Base-by-base conservation (phyloP, 2,329 filamentous ascomycete genomes). In the Venturiaceae sp. region DNA sequence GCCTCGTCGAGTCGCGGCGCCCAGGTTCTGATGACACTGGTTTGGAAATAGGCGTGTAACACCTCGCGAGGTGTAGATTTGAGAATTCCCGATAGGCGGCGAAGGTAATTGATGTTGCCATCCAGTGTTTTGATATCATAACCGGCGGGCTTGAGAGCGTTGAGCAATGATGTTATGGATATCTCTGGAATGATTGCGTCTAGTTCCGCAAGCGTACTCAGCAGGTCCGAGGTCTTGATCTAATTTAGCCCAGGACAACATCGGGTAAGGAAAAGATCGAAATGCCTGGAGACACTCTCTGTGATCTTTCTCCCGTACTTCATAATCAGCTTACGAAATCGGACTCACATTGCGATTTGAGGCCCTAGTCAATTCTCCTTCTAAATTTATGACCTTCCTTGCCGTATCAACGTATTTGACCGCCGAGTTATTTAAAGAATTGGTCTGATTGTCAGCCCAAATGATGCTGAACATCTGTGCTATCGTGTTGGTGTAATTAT, bases 21-120 rank as follows among this genome's bases (percentile, higher is more conserved):
- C 23, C 19, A 34, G 36, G 5, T 34, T 7, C 19, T 58, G 14
- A 58, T 52, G 26, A 58, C 23, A 7, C 30, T 39, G n/a, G 8
- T 52, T 16, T 36, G 28, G 60, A 88, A 76, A 65, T 84, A 88
- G n/a, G 77, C 74, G 61, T 83, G 78, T 2, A 89, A 66, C 0
- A 81, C 77, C 44, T 84, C 79, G 53, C 76, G 74, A 0, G 80
- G 69, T 1, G 82, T 82, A 2, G 77, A 70, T 1, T 75, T 69
- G 26, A 90, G 64, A 39, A 86, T 79, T 1, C 72, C 66, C 5
- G 82, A 80, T 1, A 88, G 66, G 3, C 44, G 44, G 28, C n/a
- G 28, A 5, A 50, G 13, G 9, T 50, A 30, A 26, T 13, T 3
- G 7, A 50, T 9, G 7, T 80, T 78, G 54, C 80, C 75, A 64